These are phyloP conservation scores for Massarina eburnea DNA, from an alignment of 2,329 filamentous ascomycete species.

Conservation along the genomic window DNA sequence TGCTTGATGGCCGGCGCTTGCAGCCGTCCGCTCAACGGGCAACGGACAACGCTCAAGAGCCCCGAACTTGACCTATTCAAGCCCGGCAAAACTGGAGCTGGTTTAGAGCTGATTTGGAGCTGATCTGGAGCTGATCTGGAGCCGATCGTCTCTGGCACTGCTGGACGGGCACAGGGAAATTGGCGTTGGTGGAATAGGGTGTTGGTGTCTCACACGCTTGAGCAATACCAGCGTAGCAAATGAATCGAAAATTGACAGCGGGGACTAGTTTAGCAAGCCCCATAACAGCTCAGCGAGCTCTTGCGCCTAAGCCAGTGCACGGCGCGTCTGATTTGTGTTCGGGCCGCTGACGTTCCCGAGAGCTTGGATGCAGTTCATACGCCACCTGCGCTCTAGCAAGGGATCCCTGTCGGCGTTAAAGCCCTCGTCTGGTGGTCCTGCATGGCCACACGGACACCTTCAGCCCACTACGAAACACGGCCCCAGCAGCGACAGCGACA, in stretches of 20 bases:
- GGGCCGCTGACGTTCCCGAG: slow-evolving; percentile 39
- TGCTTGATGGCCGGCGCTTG: slow-evolving; percentile 42
- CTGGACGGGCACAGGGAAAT: slow-evolving; percentile 11
- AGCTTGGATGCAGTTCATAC: slow-evolving; percentile 25
- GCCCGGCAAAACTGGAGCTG: slow-evolving; percentile 15
- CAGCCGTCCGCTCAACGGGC: slow-evolving; percentile 18
- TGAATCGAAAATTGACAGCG: slow-evolving; percentile 17
- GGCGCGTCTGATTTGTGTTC: slow-evolving; percentile 34
- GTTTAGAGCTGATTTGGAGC: too few species aligned
- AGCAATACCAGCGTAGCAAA: slow-evolving; percentile 17
- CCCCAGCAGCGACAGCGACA: slow-evolving; percentile 32
- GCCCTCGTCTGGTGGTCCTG: slow-evolving; percentile 15
- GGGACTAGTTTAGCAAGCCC: slow-evolving; percentile 12
- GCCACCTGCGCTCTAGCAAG: slow-evolving; percentile 14
- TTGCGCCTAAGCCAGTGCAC: slow-evolving; percentile 32
- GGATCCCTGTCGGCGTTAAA: slow-evolving; percentile 4
- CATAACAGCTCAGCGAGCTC: slow-evolving; percentile 18
- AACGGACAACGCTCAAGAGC: neutral
- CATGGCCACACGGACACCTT: slow-evolving; percentile 18
- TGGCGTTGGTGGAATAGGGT: slow-evolving; percentile 14
- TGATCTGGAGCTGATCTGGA: slow-evolving; percentile 15
- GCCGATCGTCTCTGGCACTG: slow-evolving; percentile 13
- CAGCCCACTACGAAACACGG: slow-evolving; percentile 32
- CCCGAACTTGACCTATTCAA: slow-evolving; percentile 4
- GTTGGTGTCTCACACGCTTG: slow-evolving; percentile 25